Conservation (phyloP, 441 rosid genomes). For the Euphorbia celastroides region DNA sequence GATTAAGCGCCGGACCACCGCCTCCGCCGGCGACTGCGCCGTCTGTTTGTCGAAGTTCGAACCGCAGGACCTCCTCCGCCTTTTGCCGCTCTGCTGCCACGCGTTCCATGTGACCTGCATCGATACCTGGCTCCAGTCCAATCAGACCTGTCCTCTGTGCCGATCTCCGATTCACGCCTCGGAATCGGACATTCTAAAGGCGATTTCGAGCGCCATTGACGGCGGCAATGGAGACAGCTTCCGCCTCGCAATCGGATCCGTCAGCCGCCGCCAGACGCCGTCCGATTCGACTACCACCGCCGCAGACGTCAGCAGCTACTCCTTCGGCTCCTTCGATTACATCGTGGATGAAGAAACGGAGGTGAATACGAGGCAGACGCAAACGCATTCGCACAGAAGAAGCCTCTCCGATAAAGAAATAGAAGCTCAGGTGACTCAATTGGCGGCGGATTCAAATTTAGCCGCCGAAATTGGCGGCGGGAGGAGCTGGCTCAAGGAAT, state of each 20-base stretch:
- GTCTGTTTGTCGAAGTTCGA: slow-evolving; percentile 78
- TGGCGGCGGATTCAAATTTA: slow-evolving; percentile 29
- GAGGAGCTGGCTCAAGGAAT: slow-evolving; percentile 75
- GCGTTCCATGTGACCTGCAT: slow-evolving; percentile 81
- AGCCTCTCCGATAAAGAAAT: slow-evolving; percentile 48
- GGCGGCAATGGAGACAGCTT: slow-evolving; percentile 41
- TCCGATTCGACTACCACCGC: slow-evolving; percentile 22
- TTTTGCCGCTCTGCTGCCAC: slow-evolving; percentile 82
- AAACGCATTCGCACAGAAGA: slow-evolving; percentile 14
- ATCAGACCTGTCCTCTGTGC: slow-evolving; percentile 89
- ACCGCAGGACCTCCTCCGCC: slow-evolving; percentile 67
- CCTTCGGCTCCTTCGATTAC: slow-evolving; percentile 80
- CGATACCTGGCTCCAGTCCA: slow-evolving; percentile 66
- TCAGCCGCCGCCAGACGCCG: slow-evolving; percentile 47
- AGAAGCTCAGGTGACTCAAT: slow-evolving; percentile 15
- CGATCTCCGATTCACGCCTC: slow-evolving; percentile 64
- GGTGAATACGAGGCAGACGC: slow-evolving; percentile 34
- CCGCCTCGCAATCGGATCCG: slow-evolving; percentile 79
- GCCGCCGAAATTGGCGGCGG: slow-evolving; percentile 48
- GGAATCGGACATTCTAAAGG: slow-evolving; percentile 52
- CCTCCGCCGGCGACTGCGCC: slow-evolving; percentile 55
- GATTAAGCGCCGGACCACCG: slow-evolving; percentile 47
- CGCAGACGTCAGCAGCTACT: slow-evolving; percentile 40
- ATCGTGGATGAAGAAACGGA: slow-evolving; percentile 67
- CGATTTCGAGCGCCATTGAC: slow-evolving; percentile 21